phyloP scores from a whole-genome alignment of 2,329 filamentous ascomycete species.

The Ambrosiella beaveri region DNA sequence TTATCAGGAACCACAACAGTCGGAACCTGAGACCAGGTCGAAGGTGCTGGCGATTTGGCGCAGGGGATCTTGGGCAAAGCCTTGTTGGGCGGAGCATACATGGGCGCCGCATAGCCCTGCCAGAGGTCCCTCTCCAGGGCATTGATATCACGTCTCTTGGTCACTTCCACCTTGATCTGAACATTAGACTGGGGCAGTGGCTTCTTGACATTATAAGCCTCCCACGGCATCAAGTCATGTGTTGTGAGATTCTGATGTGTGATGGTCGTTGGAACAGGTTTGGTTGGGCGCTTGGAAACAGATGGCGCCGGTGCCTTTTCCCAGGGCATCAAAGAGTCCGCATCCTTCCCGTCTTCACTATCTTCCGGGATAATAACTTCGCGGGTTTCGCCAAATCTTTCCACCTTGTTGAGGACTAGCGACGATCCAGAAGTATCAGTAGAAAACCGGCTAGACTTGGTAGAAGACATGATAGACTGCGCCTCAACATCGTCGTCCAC shows the following conservation, averaged over 20 bases:
- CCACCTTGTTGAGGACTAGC: not conserved
- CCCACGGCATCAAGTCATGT: slow-evolving; percentile 3
- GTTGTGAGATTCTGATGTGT: not conserved
- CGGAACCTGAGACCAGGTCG: not conserved
- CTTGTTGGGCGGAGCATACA: not conserved
- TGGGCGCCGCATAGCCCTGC: slow-evolving; percentile 7
- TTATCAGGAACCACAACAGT: not conserved
- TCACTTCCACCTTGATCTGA: not conserved
- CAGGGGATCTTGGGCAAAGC: slow-evolving; percentile 1
- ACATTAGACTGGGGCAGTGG: not conserved
- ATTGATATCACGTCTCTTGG: not conserved
- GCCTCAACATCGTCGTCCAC: not conserved
- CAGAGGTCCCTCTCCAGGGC: not conserved
- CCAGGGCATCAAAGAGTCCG: slow-evolving; percentile 4
- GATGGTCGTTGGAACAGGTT: not conserved
- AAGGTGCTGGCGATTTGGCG: not conserved
- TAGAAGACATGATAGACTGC: slow-evolving; percentile 4
- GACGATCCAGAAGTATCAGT: slow-evolving; percentile 7
- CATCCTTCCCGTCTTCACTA: not conserved
- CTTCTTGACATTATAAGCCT: not conserved
- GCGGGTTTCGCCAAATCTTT: slow-evolving; percentile 1
- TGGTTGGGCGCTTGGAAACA: not conserved
- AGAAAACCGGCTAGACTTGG: slow-evolving; percentile 9
- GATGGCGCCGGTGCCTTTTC: not conserved
- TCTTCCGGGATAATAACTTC: slow-evolving; percentile 3